A percentile compares a stretch with the other conserved stretches of the same genome.
phyloP scores from a whole-genome alignment of 768 basidiomycete species.

The Lentinula edodes region DNA sequence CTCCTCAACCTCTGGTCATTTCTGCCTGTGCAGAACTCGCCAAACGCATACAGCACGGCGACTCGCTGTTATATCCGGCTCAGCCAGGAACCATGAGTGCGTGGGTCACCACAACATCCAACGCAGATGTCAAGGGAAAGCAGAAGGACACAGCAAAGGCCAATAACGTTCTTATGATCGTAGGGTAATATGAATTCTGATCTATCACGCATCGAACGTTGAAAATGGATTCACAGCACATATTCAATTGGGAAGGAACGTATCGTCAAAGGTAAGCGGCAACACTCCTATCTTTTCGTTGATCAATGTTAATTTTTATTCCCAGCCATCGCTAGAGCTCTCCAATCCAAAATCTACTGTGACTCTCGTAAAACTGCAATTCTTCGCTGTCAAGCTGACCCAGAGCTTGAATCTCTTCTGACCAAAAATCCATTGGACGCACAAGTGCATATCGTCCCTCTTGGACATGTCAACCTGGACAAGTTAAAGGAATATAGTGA shows the following conservation, averaged over 20 bases:
- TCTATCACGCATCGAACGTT: not conserved
- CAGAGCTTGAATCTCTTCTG: constrained; percentile 73
- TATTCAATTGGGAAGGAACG: constrained; percentile 98
- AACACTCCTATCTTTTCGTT: not conserved
- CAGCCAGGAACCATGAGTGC: constrained; percentile 37
- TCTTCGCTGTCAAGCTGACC: constrained; percentile 78
- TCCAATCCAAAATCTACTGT: constrained; percentile 83
- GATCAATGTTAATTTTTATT: not conserved
- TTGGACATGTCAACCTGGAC: constrained; percentile 71
- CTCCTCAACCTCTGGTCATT: constrained; percentile 92
- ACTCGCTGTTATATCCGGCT: constrained; percentile 20
- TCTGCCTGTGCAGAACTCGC: constrained; percentile 88
- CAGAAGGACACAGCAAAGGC: constrained; percentile 27
- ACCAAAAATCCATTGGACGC: constrained; percentile 73
- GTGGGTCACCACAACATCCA: constrained; percentile 35
- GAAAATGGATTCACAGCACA: constrained; percentile 45
- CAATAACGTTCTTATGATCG: constrained; percentile 48
- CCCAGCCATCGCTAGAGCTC: constrained; percentile 76
- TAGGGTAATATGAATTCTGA: constrained; percentile 49
- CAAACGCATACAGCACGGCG: constrained; percentile 44
- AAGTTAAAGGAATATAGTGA: constrained; percentile 72
- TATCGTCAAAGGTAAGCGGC: constrained; percentile 77
- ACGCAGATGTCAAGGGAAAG: constrained; percentile 20
- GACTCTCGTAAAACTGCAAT: constrained; percentile 80
- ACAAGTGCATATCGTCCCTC: constrained; percentile 80